Base-by-base conservation (phyloP, 768 basidiomycete genomes). In the Exsudoporus frostii region DNA sequence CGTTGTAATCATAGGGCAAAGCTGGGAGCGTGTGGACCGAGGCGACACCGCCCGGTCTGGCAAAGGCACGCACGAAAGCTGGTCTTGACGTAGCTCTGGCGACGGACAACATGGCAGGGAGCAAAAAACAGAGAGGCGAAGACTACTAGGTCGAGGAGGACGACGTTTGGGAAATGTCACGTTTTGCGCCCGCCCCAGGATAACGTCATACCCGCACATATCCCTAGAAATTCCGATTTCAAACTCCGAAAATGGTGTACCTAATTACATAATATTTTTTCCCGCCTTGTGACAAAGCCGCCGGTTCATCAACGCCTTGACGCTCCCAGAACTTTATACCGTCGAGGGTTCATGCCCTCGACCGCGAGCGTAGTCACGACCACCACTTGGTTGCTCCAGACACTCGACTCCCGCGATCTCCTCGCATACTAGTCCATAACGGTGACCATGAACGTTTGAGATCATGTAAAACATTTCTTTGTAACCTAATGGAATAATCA, bases 1-100 rank as follows among this genome's bases (percentile, higher is more conserved):
- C 91, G 71, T 92, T 81, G 69, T 94, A 90, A 19, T 75, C 74
- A 66, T 93, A 94, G 41, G 91, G 88, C 29, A 95, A 76, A 37
- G 81, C 74, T 5, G 92, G 92, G 20, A 94, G 81, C 6, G 87
- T 86, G 72, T 92, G 89, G 53, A 84, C 42, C 13, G 74, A 73
- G 33, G 83, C 73, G 14, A 72, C 60, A 37, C 74, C 63, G 27
- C 73, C 65, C 15, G 73, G 71, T 47, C 74, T 72, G 2, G 70
- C 71, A 50, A 83, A 75, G 15, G 78, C 54, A 48, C 84, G 80
- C 32, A 76, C 59, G 41, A 80, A 53, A 8, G 74, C 60, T 19
- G 79, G 78, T 54, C 75, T 78, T 30, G 77, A 61, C 36, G 73
- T 60, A 33, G 69, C 67, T 54, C 76, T 79, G 22, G 78, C 67